These are phyloP conservation scores for Leptographium galeiforme DNA, from an alignment of 2,329 filamentous ascomycete species.

Conservation along the genomic window DNA sequence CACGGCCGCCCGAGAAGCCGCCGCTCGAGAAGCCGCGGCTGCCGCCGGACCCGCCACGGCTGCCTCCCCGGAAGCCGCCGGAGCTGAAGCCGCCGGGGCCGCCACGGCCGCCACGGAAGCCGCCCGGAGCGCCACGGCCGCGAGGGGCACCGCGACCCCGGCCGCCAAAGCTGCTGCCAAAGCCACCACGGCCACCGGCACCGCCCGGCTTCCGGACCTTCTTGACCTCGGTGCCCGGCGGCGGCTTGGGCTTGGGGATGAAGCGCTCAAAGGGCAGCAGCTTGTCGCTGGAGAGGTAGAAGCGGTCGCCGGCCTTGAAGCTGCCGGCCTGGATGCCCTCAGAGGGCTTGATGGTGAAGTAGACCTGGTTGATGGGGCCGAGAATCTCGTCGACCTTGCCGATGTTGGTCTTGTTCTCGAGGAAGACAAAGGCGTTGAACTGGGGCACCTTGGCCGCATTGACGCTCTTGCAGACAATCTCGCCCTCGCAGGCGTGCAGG, in stretches of 20 bases:
- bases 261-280: constrained; percentile 91
- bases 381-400: constrained; percentile 98
- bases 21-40: constrained; percentile 15
- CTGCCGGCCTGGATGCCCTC: constrained; percentile 90
- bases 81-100: constrained; percentile 11
- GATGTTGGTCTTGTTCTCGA: constrained; percentile 93
- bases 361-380: constrained; percentile 93
- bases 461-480: constrained; percentile 92
- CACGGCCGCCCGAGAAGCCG: constrained; percentile 1
- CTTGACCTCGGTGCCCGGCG: constrained; percentile 47
- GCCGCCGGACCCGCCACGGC: constrained; percentile 10
- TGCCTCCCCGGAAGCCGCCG: constrained; percentile 18
- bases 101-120: constrained; percentile 15
- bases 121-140: constrained; percentile 13
- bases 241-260: constrained; percentile 79
- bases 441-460: constrained; percentile 85
- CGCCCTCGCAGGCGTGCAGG: constrained; percentile 88
- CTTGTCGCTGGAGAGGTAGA: constrained; percentile 92
- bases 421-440: constrained; percentile 98
- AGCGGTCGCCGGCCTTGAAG: constrained; percentile 94
- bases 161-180: constrained; percentile 13
- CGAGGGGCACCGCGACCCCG: constrained; percentile 17
- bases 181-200: constrained; percentile 25
- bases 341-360: constrained; percentile 94
- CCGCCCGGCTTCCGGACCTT: constrained; percentile 44